These are phyloP conservation scores for Leccinum ponderosum DNA, from an alignment of 1,284 basidiomycete species.

Conservation along the genomic window DNA sequence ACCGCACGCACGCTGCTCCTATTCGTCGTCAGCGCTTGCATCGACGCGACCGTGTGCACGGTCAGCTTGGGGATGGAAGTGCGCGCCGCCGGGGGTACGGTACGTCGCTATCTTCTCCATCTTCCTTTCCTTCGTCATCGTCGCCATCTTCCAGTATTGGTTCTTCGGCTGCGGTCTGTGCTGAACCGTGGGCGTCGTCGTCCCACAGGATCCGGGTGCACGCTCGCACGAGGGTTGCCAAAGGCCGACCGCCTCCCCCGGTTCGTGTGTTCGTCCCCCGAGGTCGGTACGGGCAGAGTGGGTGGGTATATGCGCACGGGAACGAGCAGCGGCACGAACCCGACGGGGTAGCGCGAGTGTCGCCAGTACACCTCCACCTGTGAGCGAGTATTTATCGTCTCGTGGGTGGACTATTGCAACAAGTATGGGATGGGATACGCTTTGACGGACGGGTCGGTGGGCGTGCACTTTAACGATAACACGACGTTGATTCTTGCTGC, in stretches of 20 bases:
- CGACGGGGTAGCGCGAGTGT: too few species aligned
- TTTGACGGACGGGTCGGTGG: constrained; percentile 91
- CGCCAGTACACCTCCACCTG: too few species aligned
- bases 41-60: too few species aligned
- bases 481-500: constrained; percentile 84
- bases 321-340: constrained; percentile 47
- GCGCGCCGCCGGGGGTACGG: too few species aligned
- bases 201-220: constrained; percentile 54
- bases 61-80: too few species aligned
- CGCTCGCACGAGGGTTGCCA: constrained; percentile 51
- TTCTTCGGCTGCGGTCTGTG: not conserved
- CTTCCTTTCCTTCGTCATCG: too few species aligned
- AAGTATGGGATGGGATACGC: constrained; percentile 99
- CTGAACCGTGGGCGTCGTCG: constrained; percentile 26
- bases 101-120: too few species aligned
- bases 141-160: not conserved
- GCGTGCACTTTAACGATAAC: constrained; percentile 96
- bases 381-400: constrained; percentile 89
- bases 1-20: constrained; percentile 73
- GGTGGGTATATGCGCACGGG: constrained; percentile 54
- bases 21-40: constrained; percentile 37
- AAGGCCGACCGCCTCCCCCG: constrained; percentile 28
- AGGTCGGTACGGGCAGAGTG: constrained; percentile 11
- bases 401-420: constrained; percentile 98
- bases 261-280: not conserved